A percentile compares a stretch with the other conserved stretches of the same genome.
These are phyloP conservation scores for Globisporangium sylvaticum DNA, from an alignment of 352 stramenopile genomes.

Conservation along the genomic window DNA sequence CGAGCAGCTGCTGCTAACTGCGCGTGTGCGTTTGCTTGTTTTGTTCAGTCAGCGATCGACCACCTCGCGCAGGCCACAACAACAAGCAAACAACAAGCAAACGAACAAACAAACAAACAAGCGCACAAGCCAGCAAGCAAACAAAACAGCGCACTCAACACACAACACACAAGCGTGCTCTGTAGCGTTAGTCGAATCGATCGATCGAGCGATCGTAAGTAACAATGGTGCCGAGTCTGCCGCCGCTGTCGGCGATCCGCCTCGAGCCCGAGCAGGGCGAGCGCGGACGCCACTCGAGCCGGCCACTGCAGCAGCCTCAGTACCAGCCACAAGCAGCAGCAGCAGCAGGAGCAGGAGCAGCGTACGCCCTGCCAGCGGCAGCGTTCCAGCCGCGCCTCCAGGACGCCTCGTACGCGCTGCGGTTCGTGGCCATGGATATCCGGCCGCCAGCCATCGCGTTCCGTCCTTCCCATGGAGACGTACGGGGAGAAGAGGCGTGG, in stretches of 20 bases:
- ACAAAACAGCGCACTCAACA: neutral
- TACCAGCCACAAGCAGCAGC: neutral
- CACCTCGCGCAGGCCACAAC: too few species aligned
- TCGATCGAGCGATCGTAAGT: neutral
- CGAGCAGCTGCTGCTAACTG: too few species aligned
- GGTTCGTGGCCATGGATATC: too few species aligned
- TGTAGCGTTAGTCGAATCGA: neutral
- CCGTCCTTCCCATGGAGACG: neutral
- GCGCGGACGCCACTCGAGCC: neutral
- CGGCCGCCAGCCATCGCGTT: neutral
- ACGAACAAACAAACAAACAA: too few species aligned
- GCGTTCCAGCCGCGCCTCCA: neutral
- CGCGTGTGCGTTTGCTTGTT: too few species aligned
- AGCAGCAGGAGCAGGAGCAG: neutral
- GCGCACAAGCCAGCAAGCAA: neutral
- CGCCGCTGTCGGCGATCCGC: neutral
- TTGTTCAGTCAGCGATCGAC: too few species aligned
- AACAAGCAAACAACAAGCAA: too few species aligned
- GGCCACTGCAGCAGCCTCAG: neutral
- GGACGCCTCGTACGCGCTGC: too few species aligned
- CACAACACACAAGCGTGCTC: neutral
- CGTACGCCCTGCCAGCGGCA: neutral
- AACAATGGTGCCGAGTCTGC: slow-evolving; percentile 4
- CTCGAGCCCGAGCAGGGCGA: neutral
- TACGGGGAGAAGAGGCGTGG: neutral